Evolutionary conservation across 441 rosid genomes (phyloP), one percentile per base, ranked within the genome.

Genomic region (Pelargonium myrrhifolium): DNA sequence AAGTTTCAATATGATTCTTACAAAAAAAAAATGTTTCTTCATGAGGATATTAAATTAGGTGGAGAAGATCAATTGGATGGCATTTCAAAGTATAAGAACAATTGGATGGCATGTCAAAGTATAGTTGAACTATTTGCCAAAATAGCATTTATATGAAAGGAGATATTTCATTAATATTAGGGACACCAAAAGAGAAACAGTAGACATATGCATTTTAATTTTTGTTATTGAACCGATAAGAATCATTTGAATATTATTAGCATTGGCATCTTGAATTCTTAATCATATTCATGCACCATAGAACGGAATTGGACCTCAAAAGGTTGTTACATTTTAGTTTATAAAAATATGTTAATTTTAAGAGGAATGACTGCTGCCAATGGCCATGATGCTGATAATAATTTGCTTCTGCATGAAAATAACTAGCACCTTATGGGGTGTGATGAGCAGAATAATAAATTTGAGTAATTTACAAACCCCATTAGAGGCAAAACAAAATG

Each of bases 401-500:
- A 65, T 45, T 18, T 17, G 61, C 35, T 71, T 59, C 9, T 17
- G 51, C 61, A 63, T 71, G 26, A 15, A 66, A 59, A 5, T 20
- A 37, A 18, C 40, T 17, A 71, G 47, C 58, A 64, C 37, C 31
- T 31, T 56, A 31, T 21, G 55, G 37, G 28, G 11, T 21, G 53
- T 21, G 6, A 31, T 40, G 22, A 28, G 20, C 61, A 66, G 28
- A 64, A 40, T 31, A 28, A 22, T 1, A n/a, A 39, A 14, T 62
- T 55, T 35, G 8, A 37, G 53, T 15, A 62, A 24, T 22, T 31
- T 9, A 65, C 22, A 51, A 53, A 26, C 31, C 42, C 64, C 37
- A 62, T 24, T 62, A 15, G 28, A 53, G 20, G 26, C 71, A 66
- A 61, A 45, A 60, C 2, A 24, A 61, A 12, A 60, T 75, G 18